Evolutionary conservation across 495 filamentous ascomycete species (phyloP).

Genomic region (Podospora conica): DNA sequence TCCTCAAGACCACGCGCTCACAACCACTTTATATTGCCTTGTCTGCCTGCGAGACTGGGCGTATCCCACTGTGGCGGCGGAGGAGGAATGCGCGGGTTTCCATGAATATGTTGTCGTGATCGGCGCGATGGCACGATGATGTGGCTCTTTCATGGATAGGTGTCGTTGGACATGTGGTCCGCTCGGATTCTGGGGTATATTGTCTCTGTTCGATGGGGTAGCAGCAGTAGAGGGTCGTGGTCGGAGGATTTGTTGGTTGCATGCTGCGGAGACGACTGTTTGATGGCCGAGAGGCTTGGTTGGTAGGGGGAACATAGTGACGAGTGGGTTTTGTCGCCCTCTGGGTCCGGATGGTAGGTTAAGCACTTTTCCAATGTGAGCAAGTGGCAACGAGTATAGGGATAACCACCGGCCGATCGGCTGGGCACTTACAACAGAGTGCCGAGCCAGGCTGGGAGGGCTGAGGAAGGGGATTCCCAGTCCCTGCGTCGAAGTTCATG

Average conservation of each 20-base stretch:
- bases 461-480: neutral
- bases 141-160: neutral
- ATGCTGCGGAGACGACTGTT: neutral
- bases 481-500: neutral
- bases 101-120: neutral
- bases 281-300: neutral
- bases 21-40: neutral
- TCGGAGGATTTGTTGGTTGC: neutral
- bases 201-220: neutral
- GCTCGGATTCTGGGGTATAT: neutral
- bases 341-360: neutral
- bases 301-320: neutral
- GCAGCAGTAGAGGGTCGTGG: neutral
- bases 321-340: neutral
- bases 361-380: neutral
- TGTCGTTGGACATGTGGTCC: neutral
- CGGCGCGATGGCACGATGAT: neutral
- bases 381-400: neutral
- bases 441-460: neutral
- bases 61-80: neutral
- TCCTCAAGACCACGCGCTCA: neutral
- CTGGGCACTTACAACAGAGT: neutral
- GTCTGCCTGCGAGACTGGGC: neutral
- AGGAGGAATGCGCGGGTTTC: neutral
- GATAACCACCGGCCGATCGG: neutral